phyloP scores from a whole-genome alignment of 192 early-diverging fungal genomes.

The Entomortierella lignicola region DNA sequence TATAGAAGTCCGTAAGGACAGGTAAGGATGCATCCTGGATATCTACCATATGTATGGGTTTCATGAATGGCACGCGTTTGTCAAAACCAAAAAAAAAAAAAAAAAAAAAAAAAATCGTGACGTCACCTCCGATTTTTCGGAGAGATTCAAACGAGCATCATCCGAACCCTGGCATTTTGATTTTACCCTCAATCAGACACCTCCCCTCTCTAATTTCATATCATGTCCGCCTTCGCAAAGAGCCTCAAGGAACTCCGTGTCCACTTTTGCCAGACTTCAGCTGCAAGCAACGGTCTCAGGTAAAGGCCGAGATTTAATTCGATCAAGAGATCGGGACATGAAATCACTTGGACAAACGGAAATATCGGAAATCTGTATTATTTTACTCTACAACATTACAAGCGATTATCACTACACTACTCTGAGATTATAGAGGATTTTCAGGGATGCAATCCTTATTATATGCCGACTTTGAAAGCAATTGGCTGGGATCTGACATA shows the following conservation, averaged over 20 bases:
- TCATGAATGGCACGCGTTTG: too few species aligned
- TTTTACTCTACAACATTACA: background rate
- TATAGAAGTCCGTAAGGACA: too few species aligned
- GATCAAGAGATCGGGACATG: background rate
- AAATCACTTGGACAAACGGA: background rate
- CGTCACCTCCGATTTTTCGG: background rate
- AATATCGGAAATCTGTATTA: background rate
- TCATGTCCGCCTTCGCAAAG: slow-evolving; percentile 64
- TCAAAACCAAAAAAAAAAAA: too few species aligned
- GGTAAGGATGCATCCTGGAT: too few species aligned
- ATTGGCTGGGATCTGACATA: too few species aligned
- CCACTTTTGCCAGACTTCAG: slow-evolving; percentile 85
- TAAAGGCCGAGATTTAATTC: slow-evolving; percentile 33
- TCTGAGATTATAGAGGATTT: too few species aligned
- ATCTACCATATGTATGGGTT: too few species aligned
- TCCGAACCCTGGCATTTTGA: background rate
- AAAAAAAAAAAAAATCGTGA: too few species aligned
- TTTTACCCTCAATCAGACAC: background rate
- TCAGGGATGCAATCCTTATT: too few species aligned
- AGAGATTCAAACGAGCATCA: too few species aligned
- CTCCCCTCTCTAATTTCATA: slow-evolving; percentile 12
- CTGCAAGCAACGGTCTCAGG: slow-evolving; percentile 85
- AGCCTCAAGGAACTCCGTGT: slow-evolving; percentile 90
- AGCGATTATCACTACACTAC: background rate
- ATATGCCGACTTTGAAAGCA: too few species aligned